Conservation (phyloP, 306 rosid species). For the Cucurbita moschata region DNA sequence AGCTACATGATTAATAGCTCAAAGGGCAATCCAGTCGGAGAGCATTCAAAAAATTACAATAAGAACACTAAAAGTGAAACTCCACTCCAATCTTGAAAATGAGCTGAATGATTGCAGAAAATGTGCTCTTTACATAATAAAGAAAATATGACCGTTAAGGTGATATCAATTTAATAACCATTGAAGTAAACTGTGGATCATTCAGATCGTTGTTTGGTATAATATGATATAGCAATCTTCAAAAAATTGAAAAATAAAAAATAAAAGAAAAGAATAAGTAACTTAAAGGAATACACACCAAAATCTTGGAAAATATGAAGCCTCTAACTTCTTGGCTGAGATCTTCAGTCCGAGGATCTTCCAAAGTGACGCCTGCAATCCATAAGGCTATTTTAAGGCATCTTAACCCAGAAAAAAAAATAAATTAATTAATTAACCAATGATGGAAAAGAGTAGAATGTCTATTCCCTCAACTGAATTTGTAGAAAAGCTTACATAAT, state of each 20-base stretch:
- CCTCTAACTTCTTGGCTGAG: conserved; percentile 99
- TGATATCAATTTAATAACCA: not conserved
- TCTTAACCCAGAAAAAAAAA: not conserved
- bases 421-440: not conserved
- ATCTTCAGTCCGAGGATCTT: conserved; percentile 95
- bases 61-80: not conserved
- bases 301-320: conserved; percentile 84
- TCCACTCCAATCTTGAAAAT: not conserved
- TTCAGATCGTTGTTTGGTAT: not conserved
- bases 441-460: not conserved
- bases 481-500: not conserved
- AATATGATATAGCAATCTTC: not conserved
- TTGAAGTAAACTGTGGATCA: not conserved
- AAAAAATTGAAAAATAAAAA: not conserved
- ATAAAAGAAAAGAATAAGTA: not conserved
- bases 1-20: not conserved
- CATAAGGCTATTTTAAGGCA: conserved; percentile 4
- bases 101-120: not conserved
- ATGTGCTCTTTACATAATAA: not conserved
- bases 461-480: not conserved
- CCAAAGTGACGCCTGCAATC: conserved; percentile 69
- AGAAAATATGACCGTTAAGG: not conserved
- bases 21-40: not conserved
- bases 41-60: not conserved
- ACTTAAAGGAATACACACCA: conserved; percentile 43